A percentile compares a stretch with the other conserved stretches of the same genome.
phyloP scores from a whole-genome alignment of 805 yeast species.

The Limtongia smithiae region DNA sequence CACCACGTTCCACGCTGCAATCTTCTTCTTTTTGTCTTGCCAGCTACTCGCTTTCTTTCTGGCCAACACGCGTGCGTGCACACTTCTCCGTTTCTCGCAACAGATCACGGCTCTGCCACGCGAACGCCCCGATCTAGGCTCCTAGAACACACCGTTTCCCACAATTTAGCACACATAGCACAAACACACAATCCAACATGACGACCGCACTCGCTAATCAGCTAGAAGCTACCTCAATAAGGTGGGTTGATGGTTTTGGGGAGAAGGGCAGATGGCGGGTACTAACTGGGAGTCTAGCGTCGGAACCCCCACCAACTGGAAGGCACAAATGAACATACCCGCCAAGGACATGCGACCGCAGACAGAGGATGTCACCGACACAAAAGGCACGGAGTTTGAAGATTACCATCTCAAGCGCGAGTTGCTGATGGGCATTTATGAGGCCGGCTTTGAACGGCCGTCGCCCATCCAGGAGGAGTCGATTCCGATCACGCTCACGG shows the following conservation, averaged over 20 bases:
- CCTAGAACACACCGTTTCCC: not conserved
- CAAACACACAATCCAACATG: conserved; percentile 15
- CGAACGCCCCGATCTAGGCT: not conserved
- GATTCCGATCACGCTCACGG: conserved; percentile 91
- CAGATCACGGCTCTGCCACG: no score
- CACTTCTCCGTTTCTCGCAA: not conserved
- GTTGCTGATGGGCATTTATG: conserved; percentile 95
- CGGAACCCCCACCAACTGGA: conserved; percentile 76
- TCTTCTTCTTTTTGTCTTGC: not conserved
- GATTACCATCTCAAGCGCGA: conserved; percentile 90
- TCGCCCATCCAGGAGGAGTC: conserved; percentile 97
- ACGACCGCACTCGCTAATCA: conserved; percentile 24
- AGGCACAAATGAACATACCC: conserved; percentile 68
- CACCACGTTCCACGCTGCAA: not conserved
- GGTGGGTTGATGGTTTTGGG: conserved; percentile 7
- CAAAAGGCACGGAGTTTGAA: conserved; percentile 88
- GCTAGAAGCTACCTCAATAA: conserved; percentile 17
- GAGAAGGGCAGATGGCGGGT: no score
- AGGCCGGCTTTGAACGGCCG: conserved; percentile 97
- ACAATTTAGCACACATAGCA: not conserved
- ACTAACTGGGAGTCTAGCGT: no score
- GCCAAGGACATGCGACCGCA: conserved; percentile 89
- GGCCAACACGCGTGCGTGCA: no score
- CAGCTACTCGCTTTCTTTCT: no score
- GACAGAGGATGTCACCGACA: conserved; percentile 81